Evolutionary conservation across 2,329 filamentous ascomycete genomes (phyloP), one percentile per base, ranked within the genome.

Genomic region (Acrocalymma vagum): DNA sequence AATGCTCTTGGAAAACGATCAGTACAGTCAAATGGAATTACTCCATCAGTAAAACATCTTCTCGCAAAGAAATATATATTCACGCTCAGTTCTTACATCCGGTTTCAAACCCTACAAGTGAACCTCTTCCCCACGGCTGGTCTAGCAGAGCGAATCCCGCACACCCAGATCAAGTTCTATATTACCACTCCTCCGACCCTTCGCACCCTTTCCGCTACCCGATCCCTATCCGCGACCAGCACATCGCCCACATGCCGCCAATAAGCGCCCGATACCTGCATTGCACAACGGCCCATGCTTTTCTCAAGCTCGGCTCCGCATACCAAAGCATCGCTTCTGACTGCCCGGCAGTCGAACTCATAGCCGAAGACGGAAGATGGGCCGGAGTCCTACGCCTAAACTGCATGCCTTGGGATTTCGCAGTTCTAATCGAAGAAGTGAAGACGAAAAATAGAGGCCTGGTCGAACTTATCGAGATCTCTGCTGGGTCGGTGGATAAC

Each of bases 381-480:
- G 43, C 44, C 7, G 50, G 52, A 9, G 25, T 45, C 5, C 22
- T 56, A n/a, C 44, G 50, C 15, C 32, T 53, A 0, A 44, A 51
- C 27, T 29, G 29, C 15, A 18, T 16, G 2, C 17, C 20, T 15
- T 29, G 16, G 11, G 27, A 38, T 15, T 26, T 14, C 13, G 14
- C 7, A 8, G 8, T 22, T 18, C 11, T 16, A 6, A 32, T 29
- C 11, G 27, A 18, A 20, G 5, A 24, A 3, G 13, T 18, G 17
- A 9, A n/a, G 6, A 22, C 17, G 7, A 3, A 21, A 6, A 13
- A 14, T 5, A 3, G 18, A 13, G 28, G 27, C 15, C 8, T 21
- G 9, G 28, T 45, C 8, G 45, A 55, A 16, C 39, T 51, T 5
- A 42, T 55, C 20, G 48, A 55, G 28, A 45, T 50, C 15, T 53